Base-by-base conservation (phyloP, 345 rosid genomes). In the Gossypium bickii region DNA sequence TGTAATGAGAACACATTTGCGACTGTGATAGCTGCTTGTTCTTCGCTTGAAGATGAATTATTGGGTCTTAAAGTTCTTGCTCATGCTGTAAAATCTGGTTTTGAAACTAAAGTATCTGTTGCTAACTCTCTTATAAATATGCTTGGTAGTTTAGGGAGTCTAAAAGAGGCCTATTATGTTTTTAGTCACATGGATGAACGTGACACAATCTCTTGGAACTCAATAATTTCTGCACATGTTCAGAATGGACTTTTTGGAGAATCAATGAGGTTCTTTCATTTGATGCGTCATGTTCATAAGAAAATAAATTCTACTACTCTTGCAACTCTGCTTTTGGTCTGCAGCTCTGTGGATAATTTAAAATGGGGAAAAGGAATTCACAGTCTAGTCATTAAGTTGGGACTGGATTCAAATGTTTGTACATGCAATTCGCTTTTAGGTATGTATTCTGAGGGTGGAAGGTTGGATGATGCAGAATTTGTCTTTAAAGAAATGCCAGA, bases 171-270 rank as follows among this genome's bases (percentile, higher is more conserved):
- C 64, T 29, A 34, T 43, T 24, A 72, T 79, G 61, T 90, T 71
- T 94, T 92, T 77, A 72, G 76, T 60, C 86, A 76, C 67, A 88
- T 89, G 87, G 72, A 68, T 48, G 91, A 88, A 27, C 83, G 78
- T 69, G 97, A 94, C 76, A 86, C 85, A 1, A 92, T 94, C 66
- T 87, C 97, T 2, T 94, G 97, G 97, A 92, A 94, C 79, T 85
- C 97, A 2, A 84, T 90, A 59, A 82, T 85, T 67, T 81, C 90
- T 24, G 92, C 86, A 29, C 72, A 87, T 78, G 85, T 80, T n/a
- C 92, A 77, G 70, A 83, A 87, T 83, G 89, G 87, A 24, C 82
- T 70, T 60, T 78, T 10, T 13, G 82, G 82, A 76, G 89, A 84
- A 75, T 84, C 92, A 1, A 74, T 92, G 2, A 51, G 63, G 29